Evolutionary conservation across 148 eudicot species (phyloP).

Genomic region (Diospyros lotus): DNA sequence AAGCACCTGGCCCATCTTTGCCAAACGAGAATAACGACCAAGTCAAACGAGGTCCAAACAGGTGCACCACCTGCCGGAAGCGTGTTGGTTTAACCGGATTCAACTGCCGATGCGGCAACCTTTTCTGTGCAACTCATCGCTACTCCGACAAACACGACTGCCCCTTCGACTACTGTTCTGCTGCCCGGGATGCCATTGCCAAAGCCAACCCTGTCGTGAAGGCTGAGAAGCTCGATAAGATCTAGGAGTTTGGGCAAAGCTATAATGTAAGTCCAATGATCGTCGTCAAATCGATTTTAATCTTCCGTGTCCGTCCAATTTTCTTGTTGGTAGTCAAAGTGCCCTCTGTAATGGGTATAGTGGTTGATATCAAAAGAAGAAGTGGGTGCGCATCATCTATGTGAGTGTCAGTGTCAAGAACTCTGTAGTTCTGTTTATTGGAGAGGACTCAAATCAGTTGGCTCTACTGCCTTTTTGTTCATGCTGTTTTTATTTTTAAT

Average conservation of each 20-base stretch:
- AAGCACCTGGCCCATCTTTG: constrained; percentile 10
- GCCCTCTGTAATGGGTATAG: background rate
- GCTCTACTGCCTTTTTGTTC: no score
- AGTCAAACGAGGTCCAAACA: constrained; percentile 21
- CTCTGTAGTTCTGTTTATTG: no score
- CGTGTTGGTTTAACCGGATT: constrained; percentile 31
- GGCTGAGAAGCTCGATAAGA: constrained; percentile 26
- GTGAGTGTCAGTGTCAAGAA: no score
- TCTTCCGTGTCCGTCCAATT: no score
- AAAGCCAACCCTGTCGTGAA: constrained; percentile 29
- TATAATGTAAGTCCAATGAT: background rate
- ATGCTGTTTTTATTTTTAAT: no score
- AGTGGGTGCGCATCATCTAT: no score
- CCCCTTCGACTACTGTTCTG: constrained; percentile 23
- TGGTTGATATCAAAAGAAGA: background rate
- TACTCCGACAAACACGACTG: constrained; percentile 33
- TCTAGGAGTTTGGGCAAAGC: constrained; percentile 3
- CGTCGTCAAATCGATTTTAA: no score
- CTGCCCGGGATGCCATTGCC: constrained; percentile 22
- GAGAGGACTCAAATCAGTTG: no score
- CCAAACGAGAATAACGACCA: constrained; percentile 15
- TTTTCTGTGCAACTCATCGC: constrained; percentile 29
- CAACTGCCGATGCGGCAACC: constrained; percentile 26
- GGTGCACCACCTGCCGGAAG: constrained; percentile 28
- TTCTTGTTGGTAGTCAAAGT: no score